Conservation (phyloP, 2,329 filamentous ascomycete genomes). For the Botrytis pseudocinerea region DNA sequence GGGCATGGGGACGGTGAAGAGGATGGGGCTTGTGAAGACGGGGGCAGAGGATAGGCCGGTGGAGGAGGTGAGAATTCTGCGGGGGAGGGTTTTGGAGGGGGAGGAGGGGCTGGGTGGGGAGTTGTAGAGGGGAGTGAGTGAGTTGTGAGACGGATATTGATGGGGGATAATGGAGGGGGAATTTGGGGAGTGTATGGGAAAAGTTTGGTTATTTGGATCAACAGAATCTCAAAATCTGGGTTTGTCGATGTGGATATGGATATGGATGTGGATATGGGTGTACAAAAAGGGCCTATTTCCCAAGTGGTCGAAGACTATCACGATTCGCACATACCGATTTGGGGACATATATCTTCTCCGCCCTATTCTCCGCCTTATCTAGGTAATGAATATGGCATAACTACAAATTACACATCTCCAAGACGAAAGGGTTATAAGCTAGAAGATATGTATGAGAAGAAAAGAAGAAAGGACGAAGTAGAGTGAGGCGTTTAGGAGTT, state of each 20-base stretch:
- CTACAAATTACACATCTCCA: not conserved
- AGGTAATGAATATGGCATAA: not conserved
- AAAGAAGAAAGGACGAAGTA: not conserved
- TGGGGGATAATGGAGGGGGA: not conserved
- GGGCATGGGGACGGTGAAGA: conserved; percentile 79
- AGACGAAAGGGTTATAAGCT: not conserved
- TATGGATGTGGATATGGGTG: not conserved
- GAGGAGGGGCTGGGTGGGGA: conserved; percentile 41
- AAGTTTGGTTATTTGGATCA: not conserved
- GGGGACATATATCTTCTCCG: not conserved
- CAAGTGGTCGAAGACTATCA: not conserved
- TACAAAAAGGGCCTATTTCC: not conserved
- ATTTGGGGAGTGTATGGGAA: accelerated
- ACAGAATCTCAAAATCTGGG: not conserved
- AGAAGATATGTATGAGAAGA: not conserved
- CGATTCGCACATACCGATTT: not conserved
- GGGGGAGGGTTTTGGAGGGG: conserved; percentile 67
- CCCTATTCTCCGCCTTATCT: not conserved
- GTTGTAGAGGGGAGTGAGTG: not conserved
- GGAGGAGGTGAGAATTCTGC: conserved; percentile 79
- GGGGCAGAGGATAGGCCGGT: conserved; percentile 76
- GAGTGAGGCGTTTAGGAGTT: conserved; percentile 1
- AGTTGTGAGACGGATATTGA: not conserved
- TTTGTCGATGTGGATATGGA: not conserved
- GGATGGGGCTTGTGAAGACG: conserved; percentile 86